Base-by-base conservation (phyloP, 169 alveolate species). In the Eimeria mitis region DNA sequence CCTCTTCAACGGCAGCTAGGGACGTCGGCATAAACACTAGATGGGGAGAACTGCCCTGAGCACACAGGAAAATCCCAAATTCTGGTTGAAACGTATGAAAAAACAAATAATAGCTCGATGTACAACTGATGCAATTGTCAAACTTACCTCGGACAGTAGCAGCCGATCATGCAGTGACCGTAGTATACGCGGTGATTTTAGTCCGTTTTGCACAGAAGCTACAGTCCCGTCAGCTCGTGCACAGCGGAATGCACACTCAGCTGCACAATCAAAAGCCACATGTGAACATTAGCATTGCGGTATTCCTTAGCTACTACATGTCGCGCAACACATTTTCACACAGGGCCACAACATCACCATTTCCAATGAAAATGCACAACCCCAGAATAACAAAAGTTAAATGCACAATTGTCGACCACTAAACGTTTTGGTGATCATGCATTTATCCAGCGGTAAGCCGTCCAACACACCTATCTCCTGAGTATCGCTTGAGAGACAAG, bases 1-100 rank as follows among this genome's bases (percentile, higher is more conserved):
- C 94, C 94, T 87, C 37, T 68, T 94, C 96, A 28, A 49, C 94
- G 16, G 94, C 96, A 56, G 94, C 96, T 28, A 81, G 81, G 65
- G 96, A 70, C 34, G 94, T 94, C 31, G 96, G 96, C 89, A 89
- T 75, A 52, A 94, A 94, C 85, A 94, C 88, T 13, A 94, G 94
- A 56, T 71, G 78, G 25, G 94, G 81, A 44, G 83, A 56, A 7
- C 42, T 65, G n/a, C 49, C 94, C 94, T 87, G 94, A 61, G 63
- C 47, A 16, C 83, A 42, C 70, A 63, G 44, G 44, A 28, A 23
- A 44, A n/a, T 28, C 9, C 75, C 2, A 34, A 4, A 3, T 37
- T 52, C 7, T 70, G 28, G 11, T 0, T 40, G 83, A 13, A 40
- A 40, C 19, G 83, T 42, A 19, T 37, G 34, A 37, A 40, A 40